Conservation (phyloP, 805 yeast species). For the Pichia rugopelliculosa region DNA sequence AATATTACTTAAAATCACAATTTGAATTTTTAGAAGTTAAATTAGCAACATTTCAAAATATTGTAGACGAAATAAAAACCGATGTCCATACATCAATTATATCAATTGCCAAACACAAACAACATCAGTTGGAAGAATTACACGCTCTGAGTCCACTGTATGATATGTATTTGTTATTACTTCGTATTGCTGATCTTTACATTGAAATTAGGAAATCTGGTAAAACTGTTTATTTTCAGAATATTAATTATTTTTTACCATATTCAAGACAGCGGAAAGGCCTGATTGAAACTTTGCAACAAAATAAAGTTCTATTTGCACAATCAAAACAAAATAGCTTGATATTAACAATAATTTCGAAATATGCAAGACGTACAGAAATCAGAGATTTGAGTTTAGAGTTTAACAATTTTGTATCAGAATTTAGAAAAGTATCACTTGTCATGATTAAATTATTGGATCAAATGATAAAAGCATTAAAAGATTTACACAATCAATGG, state of each 20-base stretch:
- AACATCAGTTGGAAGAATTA: slow-evolving; percentile 8
- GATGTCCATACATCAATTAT: slow-evolving; percentile 10
- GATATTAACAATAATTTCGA: slow-evolving; percentile 40
- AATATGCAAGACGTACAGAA: slow-evolving; percentile 35
- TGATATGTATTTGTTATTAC: slow-evolving; percentile 32
- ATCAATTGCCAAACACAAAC: not conserved
- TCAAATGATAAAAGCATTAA: slow-evolving; percentile 24
- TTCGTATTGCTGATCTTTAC: slow-evolving; percentile 45
- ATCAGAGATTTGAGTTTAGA: slow-evolving; percentile 5
- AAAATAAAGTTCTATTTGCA: slow-evolving; percentile 25
- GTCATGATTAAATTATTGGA: slow-evolving; percentile 32
- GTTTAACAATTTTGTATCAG: slow-evolving; percentile 16
- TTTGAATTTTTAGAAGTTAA: slow-evolving; percentile 20
- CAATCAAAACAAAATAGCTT: slow-evolving; percentile 43
- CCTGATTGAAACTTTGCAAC: slow-evolving; percentile 20
- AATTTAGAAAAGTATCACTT: slow-evolving; percentile 34
- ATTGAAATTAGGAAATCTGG: slow-evolving; percentile 40
- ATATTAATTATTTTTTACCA: slow-evolving; percentile 36
- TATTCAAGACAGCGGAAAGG: slow-evolving; percentile 25
- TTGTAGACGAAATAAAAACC: slow-evolving; percentile 24
- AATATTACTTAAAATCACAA: slow-evolving; percentile 18
- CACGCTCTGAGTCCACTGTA: slow-evolving; percentile 28
- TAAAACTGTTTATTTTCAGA: slow-evolving; percentile 38
- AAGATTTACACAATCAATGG: slow-evolving; percentile 37
- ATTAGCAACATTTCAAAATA: slow-evolving; percentile 22